Conservation (phyloP, 139 green algal genomes). For the Chlorella sorokiniana region DNA sequence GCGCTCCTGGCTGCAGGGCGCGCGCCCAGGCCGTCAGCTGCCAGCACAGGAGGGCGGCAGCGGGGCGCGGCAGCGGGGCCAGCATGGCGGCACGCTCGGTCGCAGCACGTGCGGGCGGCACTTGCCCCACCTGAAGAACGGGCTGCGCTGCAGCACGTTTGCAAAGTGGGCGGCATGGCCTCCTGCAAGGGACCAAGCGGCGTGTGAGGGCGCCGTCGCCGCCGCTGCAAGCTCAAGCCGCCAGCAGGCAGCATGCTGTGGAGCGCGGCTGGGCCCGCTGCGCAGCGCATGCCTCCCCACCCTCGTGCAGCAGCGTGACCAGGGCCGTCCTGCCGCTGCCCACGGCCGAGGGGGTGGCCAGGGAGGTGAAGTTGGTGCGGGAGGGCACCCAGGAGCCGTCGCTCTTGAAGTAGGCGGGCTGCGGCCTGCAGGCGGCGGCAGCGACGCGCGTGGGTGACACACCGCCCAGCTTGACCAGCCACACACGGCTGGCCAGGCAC, state of each 20-base stretch:
- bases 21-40: no score
- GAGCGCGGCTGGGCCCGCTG: no score
- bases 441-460: no score
- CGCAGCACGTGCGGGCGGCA: no score
- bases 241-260: no score
- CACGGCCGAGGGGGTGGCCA: constrained; percentile 74
- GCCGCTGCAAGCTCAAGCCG: no score
- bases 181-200: neutral
- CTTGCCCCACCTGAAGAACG: constrained; percentile 61
- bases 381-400: constrained; percentile 68
- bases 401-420: constrained; percentile 59
- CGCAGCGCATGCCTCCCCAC: constrained; percentile 54
- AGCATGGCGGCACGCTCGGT: neutral
- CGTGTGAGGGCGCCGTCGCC: no score
- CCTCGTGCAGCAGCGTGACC: constrained; percentile 85
- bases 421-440: constrained; percentile 42
- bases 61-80: no score
- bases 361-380: constrained; percentile 78
- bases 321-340: constrained; percentile 74
- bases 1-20: constrained; percentile 78
- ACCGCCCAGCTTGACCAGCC: no score
- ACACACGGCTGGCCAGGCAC: no score
- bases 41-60: no score
- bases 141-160: constrained; percentile 80
- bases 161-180: constrained; percentile 71